phyloP scores from a whole-genome alignment of 257 asterid genomes.

The Cinchona pubescens region DNA sequence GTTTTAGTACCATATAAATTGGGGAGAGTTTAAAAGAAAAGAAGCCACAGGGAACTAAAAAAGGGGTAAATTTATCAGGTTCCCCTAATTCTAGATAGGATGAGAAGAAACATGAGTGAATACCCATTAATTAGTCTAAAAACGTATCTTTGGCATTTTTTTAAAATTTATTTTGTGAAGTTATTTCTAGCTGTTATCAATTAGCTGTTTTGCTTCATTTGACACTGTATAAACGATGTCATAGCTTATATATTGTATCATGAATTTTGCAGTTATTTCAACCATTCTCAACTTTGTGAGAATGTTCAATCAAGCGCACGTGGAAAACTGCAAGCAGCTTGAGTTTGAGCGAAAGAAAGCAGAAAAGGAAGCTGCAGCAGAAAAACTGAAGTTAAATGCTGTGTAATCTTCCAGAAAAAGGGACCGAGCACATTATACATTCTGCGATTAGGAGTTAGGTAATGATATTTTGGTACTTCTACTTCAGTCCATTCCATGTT shows the following conservation, averaged over 20 bases:
- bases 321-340: conserved; percentile 82
- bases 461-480: not conserved
- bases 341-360: conserved; percentile 84
- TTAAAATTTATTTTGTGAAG: too few species aligned
- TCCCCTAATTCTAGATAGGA: not conserved
- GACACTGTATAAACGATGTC: not conserved
- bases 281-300: conserved; percentile 76
- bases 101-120: not conserved
- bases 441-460: conserved; percentile 28
- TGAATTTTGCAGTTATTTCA: conserved; percentile 52
- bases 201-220: not conserved
- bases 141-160: not conserved
- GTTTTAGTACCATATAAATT: not conserved
- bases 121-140: not conserved
- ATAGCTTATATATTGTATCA: not conserved
- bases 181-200: too few species aligned
- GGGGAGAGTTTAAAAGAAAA: not conserved
- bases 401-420: conserved; percentile 36
- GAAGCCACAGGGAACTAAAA: not conserved
- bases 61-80: not conserved
- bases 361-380: conserved; percentile 73
- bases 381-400: conserved; percentile 42
- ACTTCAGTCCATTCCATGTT: not conserved
- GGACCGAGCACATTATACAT: conserved; percentile 34
- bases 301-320: conserved; percentile 78